Evolutionary conservation across 1,284 basidiomycete species (phyloP).

Genomic region (Puccinia sorghi): DNA sequence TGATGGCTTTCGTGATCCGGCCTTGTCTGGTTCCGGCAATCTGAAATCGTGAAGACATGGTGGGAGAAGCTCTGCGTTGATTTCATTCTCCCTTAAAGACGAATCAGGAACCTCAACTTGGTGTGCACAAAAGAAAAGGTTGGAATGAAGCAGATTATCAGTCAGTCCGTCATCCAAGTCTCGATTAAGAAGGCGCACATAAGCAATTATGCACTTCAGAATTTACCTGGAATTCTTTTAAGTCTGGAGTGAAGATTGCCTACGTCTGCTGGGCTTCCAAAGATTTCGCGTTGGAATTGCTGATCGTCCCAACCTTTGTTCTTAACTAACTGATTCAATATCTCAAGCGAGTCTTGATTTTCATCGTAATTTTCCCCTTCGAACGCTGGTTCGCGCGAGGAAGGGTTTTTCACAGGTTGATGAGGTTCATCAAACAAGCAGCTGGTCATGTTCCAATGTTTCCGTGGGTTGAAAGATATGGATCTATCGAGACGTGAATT

Average conservation of each 20-base stretch:
- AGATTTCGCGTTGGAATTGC: constrained; percentile 32
- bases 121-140: background rate
- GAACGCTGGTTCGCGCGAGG: constrained; percentile 1
- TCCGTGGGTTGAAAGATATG: constrained; percentile 30
- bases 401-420: background rate
- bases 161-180: background rate
- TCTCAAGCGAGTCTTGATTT: background rate
- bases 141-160: background rate
- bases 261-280: constrained; percentile 30
- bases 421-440: constrained; percentile 8
- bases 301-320: constrained; percentile 13
- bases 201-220: background rate
- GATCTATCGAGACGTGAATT: background rate
- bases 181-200: background rate
- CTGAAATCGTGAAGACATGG: constrained; percentile 15
- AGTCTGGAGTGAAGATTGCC: constrained; percentile 19
- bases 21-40: background rate
- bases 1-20: background rate
- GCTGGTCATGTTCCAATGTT: background rate
- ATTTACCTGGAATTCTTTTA: constrained; percentile 26
- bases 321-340: constrained; percentile 17
- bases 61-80: constrained; percentile 20
- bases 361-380: background rate
- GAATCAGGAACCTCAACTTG: constrained; percentile 22
- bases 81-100: constrained; percentile 1